Base-by-base conservation (phyloP, 2,329 filamentous ascomycete genomes). In the Colletotrichum chrysophilum region DNA sequence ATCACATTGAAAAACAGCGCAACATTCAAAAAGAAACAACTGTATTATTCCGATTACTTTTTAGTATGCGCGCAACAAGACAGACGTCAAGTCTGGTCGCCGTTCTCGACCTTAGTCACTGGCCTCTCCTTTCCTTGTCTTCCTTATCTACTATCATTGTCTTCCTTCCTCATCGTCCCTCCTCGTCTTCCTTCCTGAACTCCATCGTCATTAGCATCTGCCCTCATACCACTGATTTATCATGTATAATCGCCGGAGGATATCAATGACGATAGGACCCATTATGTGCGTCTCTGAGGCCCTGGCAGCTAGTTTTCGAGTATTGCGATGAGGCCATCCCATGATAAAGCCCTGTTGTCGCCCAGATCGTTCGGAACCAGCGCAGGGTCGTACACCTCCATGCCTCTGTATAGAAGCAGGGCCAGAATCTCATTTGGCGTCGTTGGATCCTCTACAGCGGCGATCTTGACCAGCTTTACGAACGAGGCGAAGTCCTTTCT, bases 261-360 rank as follows among this genome's bases (percentile, higher is more conserved):
- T n/a, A 43, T n/a, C 3, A 0, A 43, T 0, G 18, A n/a, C 38
- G 38, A n/a, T 3, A 43, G 9, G 9, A n/a, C 36, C 16, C 2
- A 38, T 38, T 16, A 38, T 43, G 1, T 6, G 18, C 18, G 18
- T 43, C 38, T n/a, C 5, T n/a, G 38, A 4, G 9, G 38, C 38
- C 18, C 38, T 1, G 9, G 9, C 18, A n/a, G 18, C 38, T 43
- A n/a, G 5, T 43, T 6, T 43, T 43, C 38, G 18, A 43, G 38
- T 10, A 6, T n/a, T 43, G 3, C 18, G 18, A 43, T 43, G 18
- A 43, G 38, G 18, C 0, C 18, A n/a, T 43, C 18, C 38, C 38
- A 38, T 8, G 36, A 38, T 38, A 38, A 0, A 38, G 0, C 34
- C 34, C 34, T 8, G 34, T 7, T 38, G 34, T 38, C 34, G 0